Conservation (phyloP, 1,139 yeast genomes). For the Candida glucosophila region DNA sequence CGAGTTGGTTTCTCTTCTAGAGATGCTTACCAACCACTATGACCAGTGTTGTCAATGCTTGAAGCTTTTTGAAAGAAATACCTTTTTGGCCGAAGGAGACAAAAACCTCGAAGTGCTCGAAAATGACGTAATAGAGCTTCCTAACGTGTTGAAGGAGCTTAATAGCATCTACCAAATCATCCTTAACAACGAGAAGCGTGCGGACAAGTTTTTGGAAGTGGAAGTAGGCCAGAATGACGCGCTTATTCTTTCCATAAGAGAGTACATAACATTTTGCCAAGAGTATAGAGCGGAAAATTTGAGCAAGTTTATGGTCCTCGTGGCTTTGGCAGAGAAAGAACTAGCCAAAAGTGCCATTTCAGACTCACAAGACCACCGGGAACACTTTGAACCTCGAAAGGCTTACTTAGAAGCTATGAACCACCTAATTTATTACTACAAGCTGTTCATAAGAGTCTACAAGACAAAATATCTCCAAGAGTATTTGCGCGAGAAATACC, state of each 20-base stretch:
- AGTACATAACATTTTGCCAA: conserved; percentile 12
- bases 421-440: conserved; percentile 29
- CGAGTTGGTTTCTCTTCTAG: conserved; percentile 62
- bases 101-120: conserved; percentile 23
- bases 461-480: conserved; percentile 31
- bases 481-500: conserved; percentile 31
- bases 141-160: conserved; percentile 22
- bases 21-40: conserved; percentile 70
- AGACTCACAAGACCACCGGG: conserved; percentile 3
- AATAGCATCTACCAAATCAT: conserved; percentile 29
- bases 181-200: conserved; percentile 26
- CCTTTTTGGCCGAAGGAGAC: conserved; percentile 2
- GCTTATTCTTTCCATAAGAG: conserved; percentile 8
- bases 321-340: conserved; percentile 12
- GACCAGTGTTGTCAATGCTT: conserved; percentile 53
- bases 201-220: conserved; percentile 15
- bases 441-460: conserved; percentile 25
- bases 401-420: conserved; percentile 18
- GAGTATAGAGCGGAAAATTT: conserved; percentile 17
- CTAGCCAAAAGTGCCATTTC: conserved; percentile 9
- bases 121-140: conserved; percentile 27
- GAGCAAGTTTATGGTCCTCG: conserved; percentile 17
- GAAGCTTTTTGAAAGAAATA: conserved; percentile 4
- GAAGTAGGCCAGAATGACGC: conserved; percentile 12
- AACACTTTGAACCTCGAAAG: conserved; percentile 12